Conservation (phyloP, 2,329 filamentous ascomycete species). For the Botrytis elliptica region DNA sequence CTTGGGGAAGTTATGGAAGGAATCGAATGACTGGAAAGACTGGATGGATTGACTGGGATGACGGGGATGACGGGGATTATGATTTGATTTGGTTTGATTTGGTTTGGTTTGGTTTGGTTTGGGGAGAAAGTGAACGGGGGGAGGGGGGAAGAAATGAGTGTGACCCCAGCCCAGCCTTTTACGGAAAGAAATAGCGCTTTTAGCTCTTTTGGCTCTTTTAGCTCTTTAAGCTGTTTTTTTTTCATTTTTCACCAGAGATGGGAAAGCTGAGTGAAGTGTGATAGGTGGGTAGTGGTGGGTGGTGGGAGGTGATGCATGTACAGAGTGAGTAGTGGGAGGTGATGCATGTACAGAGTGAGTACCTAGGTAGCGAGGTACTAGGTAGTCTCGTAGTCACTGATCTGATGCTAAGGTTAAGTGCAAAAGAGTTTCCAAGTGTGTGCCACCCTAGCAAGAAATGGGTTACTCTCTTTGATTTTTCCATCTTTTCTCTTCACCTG, state of each 20-base stretch:
- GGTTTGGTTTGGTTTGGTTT: no score
- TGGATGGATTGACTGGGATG: neutral
- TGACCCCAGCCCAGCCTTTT: constrained; percentile 16
- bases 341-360: neutral
- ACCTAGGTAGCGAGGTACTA: no score
- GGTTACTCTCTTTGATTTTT: neutral
- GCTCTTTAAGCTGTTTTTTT: no score
- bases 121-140: neutral
- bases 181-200: constrained; percentile 10
- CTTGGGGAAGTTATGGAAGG: constrained; percentile 11
- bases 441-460: constrained; percentile 8
- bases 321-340: neutral
- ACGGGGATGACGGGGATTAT: constrained; percentile 1
- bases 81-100: neutral
- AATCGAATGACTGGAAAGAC: constrained; percentile 10
- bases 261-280: constrained; percentile 9
- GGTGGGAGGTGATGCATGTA: neutral
- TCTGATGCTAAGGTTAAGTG: neutral
- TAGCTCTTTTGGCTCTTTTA: neutral
- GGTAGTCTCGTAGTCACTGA: neutral
- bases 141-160: neutral
- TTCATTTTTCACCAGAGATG: no score
- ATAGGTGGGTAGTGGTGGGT: neutral
- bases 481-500: neutral
- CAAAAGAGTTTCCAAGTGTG: neutral